These are phyloP conservation scores for Saturnispora kantuleensis DNA, from an alignment of 805 yeast genomes.

Conservation along the genomic window DNA sequence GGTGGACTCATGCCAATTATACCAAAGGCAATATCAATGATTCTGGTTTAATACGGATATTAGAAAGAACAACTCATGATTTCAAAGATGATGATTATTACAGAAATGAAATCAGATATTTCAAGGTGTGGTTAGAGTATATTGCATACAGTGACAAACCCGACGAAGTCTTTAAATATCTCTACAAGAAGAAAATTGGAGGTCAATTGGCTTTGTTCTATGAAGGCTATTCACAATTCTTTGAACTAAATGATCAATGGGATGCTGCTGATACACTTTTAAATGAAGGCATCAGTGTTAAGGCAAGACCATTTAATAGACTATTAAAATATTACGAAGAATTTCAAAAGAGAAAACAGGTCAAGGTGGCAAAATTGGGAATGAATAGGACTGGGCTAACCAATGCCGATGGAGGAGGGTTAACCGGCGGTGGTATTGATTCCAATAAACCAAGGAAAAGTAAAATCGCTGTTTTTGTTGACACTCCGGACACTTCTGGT, in stretches of 20 bases:
- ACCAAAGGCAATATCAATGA: constrained; percentile 54
- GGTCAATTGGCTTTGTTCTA: constrained; percentile 55
- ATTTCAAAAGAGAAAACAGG: constrained; percentile 32
- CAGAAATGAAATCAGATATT: constrained; percentile 72
- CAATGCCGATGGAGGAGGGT: constrained; percentile 21
- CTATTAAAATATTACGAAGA: constrained; percentile 33
- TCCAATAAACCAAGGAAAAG: constrained; percentile 12
- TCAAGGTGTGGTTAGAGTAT: constrained; percentile 75
- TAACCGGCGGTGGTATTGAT: constrained; percentile 8
- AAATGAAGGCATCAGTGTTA: constrained; percentile 42
- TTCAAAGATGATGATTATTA: constrained; percentile 59
- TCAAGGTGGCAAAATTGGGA: constrained; percentile 10
- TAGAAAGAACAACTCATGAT: constrained; percentile 63
- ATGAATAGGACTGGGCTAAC: constrained; percentile 3
- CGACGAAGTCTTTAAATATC: constrained; percentile 56
- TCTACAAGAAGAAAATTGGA: constrained; percentile 69
- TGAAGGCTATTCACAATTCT: constrained; percentile 62
- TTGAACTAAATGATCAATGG: constrained; percentile 41
- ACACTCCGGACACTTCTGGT: constrained; percentile 3
- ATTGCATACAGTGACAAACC: constrained; percentile 61
- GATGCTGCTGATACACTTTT: constrained; percentile 52
- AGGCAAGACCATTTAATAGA: constrained; percentile 58
- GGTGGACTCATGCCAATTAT: constrained; percentile 57
- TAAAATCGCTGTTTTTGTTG: constrained; percentile 16
- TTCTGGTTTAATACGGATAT: constrained; percentile 52